These are phyloP conservation scores for Rhododendron kiyosumense DNA, from an alignment of 148 eudicot genomes.

Conservation along the genomic window DNA sequence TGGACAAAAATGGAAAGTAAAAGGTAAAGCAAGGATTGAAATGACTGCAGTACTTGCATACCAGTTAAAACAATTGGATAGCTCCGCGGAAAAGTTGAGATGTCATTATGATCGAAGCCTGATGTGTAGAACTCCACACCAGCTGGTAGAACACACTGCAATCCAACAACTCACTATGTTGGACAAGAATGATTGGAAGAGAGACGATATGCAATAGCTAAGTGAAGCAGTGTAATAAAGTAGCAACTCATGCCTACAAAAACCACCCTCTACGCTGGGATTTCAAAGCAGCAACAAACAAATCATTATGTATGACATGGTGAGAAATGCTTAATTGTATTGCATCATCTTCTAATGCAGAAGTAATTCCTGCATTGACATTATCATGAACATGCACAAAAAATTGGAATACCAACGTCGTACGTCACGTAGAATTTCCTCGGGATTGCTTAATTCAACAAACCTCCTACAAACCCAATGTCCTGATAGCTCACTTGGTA, in stretches of 20 bases:
- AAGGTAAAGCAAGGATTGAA: not conserved
- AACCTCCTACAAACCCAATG: not conserved
- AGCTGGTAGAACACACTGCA: conserved; percentile 98
- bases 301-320: not conserved
- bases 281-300: not conserved
- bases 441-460: not conserved
- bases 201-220: not conserved
- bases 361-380: not conserved
- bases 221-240: not conserved
- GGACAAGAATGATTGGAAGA: not conserved
- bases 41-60: conserved; percentile 21
- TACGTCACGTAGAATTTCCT: not conserved
- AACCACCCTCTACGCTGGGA: not conserved
- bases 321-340: not conserved
- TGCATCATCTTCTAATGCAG: not conserved
- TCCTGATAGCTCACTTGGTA: not conserved
- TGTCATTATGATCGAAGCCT: conserved; percentile 53
- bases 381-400: not conserved
- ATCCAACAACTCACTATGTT: conserved; percentile 8
- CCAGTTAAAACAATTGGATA: conserved; percentile 98
- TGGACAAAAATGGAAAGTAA: not conserved
- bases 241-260: not conserved
- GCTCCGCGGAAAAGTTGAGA: conserved; percentile 69
- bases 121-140: conserved; percentile 77
- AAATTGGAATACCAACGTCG: not conserved